phyloP scores from a whole-genome alignment of 106 monocot genomes.

The Acorus gramineus region DNA sequence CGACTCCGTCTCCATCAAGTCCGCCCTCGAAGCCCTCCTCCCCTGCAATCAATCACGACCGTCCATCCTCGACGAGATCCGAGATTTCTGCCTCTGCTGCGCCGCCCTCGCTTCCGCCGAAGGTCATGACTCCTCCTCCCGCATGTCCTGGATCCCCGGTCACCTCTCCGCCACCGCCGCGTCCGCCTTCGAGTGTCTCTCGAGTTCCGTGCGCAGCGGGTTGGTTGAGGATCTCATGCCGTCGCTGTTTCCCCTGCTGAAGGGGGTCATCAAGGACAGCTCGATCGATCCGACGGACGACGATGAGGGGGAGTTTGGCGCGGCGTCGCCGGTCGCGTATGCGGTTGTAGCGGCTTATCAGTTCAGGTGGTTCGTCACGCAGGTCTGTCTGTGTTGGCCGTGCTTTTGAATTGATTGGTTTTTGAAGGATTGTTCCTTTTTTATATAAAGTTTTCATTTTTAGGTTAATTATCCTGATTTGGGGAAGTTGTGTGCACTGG shows the following conservation, averaged over 20 bases:
- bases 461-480: constrained; percentile 70
- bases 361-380: constrained; percentile 73
- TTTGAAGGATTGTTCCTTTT: too few relatives aligned
- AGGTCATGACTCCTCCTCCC: constrained; percentile 41
- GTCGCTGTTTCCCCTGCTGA: constrained; percentile 26
- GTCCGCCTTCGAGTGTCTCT: constrained; percentile 27
- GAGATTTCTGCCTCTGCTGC: constrained; percentile 50
- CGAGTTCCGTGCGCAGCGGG: constrained; percentile 16
- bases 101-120: constrained; percentile 42
- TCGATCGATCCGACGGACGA: constrained; percentile 39
- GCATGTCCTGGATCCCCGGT: constrained; percentile 55
- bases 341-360: constrained; percentile 70
- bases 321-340: constrained; percentile 34
- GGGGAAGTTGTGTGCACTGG: constrained; percentile 58
- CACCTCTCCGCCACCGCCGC: constrained; percentile 20
- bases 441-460: neutral
- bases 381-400: constrained; percentile 29
- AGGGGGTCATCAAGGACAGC: constrained; percentile 50
- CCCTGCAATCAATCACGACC: constrained; percentile 1
- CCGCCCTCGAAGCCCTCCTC: constrained; percentile 42
- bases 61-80: constrained; percentile 12
- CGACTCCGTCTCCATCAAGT: constrained; percentile 60
- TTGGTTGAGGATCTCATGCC: constrained; percentile 34
- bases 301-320: constrained; percentile 17
- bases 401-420: too few relatives aligned